These are phyloP conservation scores for Solanum microdontum DNA, from an alignment of 257 asterid genomes.

Conservation along the genomic window DNA sequence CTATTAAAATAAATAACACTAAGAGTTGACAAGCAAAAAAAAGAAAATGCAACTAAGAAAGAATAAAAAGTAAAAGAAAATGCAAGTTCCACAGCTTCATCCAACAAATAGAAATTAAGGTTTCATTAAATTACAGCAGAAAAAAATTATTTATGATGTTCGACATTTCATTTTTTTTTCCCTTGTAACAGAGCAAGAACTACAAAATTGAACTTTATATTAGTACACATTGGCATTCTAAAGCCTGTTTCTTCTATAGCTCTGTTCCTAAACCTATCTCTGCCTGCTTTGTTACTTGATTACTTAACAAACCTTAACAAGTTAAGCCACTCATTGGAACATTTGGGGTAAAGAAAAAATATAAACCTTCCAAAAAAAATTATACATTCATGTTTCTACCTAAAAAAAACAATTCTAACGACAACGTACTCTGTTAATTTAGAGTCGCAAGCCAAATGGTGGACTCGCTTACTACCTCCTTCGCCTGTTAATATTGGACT, in stretches of 20 bases:
- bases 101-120: not conserved
- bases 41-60: too few relatives aligned
- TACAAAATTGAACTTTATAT: not conserved
- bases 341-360: not conserved
- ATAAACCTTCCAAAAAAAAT: not conserved
- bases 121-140: not conserved
- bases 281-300: not conserved
- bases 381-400: not conserved
- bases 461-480: not conserved
- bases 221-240: not conserved
- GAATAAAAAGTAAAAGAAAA: too few relatives aligned
- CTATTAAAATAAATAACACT: too few relatives aligned
- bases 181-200: not conserved
- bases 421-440: not conserved
- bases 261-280: not conserved
- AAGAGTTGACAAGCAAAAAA: too few relatives aligned
- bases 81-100: not conserved
- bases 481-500: constrained; percentile 2
- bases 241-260: not conserved
- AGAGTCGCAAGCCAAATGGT: not conserved
- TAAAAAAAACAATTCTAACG: not conserved
- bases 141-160: not conserved
- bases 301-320: not conserved
- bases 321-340: not conserved
- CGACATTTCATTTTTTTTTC: not conserved